Evolutionary conservation across 1,284 basidiomycete genomes (phyloP), one percentile per base, ranked within the genome.

Genomic region (Sanghuangporus baumii): DNA sequence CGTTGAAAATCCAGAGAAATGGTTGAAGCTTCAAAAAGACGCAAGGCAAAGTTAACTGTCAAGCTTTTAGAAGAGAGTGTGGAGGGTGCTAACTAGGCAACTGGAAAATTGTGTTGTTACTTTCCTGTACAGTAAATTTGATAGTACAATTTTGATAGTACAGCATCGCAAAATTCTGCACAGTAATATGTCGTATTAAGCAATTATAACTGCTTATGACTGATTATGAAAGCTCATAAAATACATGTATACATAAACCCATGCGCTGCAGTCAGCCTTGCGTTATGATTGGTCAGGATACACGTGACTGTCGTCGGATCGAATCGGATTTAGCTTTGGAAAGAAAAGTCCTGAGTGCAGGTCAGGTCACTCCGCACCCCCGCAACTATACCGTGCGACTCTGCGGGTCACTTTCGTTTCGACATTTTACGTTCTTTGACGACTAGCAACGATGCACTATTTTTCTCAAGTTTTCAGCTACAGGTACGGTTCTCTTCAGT

Each of bases 21-120:
- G 87, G 80, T 91, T 65, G 79, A 81, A 57, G 89, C 81, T 18
- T 91, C 88, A 40, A 88, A 85, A 71, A 76, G 87, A 55, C 78
- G 86, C 63, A 81, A 79, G 71, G 75, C 7, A 9, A 43, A 20
- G 18, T n/a, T 46, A 16, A 16, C 20, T 46, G n/a, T 16, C 43
- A 46, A 46, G 43, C 7, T 6, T 16, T 46, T 12, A 46, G 20
- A n/a, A 12, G 43, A 50, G 36, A 9, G 5, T 31, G 26, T 18
- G 50, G 41, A 37, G 36, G 40, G 50, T 46, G 46, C 40, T 40
- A 59, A 20, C 6, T 16, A 46, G 43, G 20, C 26, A 3, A 31
- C 26, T 31, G 2, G 26, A 31, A 31, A 31, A 31, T 31, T 31
- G 26, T 31, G 3, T 31, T 31, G 26, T 31, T 31, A 31, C 26